A percentile compares a stretch with the other conserved stretches of the same genome.
These are phyloP conservation scores for Colletotrichum costaricense DNA, from an alignment of 2,329 filamentous ascomycete genomes.

Conservation along the genomic window DNA sequence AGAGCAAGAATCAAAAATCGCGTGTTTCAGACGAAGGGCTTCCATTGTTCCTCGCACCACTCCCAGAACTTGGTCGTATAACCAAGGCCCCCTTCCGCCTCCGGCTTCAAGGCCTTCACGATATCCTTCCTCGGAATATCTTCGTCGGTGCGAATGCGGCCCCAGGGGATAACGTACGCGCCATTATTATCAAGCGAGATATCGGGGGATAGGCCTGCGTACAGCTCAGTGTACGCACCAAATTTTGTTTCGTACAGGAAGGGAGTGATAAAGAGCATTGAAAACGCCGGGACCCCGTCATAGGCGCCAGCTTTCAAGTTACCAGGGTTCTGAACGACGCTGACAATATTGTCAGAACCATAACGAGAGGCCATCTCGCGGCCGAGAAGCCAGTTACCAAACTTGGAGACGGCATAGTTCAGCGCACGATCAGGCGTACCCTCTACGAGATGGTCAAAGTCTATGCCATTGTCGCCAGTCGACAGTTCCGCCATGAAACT, in stretches of 20 bases:
- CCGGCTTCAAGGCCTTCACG: constrained; percentile 40
- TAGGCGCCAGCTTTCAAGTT: constrained; percentile 44
- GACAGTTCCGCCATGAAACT: constrained; percentile 43
- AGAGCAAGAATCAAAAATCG: no score
- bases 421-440: constrained; percentile 38
- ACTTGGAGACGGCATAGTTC: constrained; percentile 49
- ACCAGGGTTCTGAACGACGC: constrained; percentile 48
- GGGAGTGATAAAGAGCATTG: constrained; percentile 36
- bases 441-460: constrained; percentile 40
- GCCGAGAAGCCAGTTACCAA: constrained; percentile 47
- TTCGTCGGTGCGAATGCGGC: constrained; percentile 38
- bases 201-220: constrained; percentile 50
- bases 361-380: constrained; percentile 44
- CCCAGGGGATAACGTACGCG: constrained; percentile 44
- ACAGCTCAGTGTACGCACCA: constrained; percentile 56
- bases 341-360: constrained; percentile 41
- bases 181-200: constrained; percentile 45
- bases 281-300: constrained; percentile 28
- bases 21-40: background rate
- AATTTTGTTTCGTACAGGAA: constrained; percentile 44
- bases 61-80: constrained; percentile 42
- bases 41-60: constrained; percentile 41
- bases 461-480: constrained; percentile 42
- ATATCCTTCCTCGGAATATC: constrained; percentile 41
- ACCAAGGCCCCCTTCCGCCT: constrained; percentile 42